These are phyloP conservation scores for Carex arenaria DNA, from an alignment of 202 grass and related monocot genomes.

Conservation along the genomic window DNA sequence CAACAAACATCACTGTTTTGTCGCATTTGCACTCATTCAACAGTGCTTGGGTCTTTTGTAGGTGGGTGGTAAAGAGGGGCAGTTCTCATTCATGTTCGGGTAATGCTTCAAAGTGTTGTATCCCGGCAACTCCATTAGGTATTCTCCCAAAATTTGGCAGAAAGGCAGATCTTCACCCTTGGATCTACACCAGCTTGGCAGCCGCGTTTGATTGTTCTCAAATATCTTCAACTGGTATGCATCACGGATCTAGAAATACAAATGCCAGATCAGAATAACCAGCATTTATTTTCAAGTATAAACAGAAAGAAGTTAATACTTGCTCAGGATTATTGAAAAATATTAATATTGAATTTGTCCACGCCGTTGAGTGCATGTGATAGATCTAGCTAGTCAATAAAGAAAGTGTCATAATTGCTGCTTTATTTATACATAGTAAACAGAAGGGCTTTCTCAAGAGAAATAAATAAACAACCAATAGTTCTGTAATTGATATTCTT, in stretches of 20 bases:
- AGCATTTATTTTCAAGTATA: not conserved
- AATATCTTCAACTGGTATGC: conserved; percentile 97
- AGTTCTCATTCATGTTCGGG: conserved; percentile 88
- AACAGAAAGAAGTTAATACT: not conserved
- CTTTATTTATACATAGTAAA: not conserved
- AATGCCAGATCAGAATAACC: not conserved
- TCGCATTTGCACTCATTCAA: conserved; percentile 26
- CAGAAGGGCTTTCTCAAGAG: not conserved
- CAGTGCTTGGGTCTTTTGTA: conserved; percentile 57
- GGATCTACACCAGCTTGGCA: conserved; percentile 74
- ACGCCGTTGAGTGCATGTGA: not conserved
- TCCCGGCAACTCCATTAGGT: conserved; percentile 79
- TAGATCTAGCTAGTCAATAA: not conserved
- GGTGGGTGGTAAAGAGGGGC: conserved; percentile 72
- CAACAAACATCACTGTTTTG: not conserved
- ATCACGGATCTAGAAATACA: conserved; percentile 61
- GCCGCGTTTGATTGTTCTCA: conserved; percentile 43
- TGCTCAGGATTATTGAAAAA: conserved; percentile 7
- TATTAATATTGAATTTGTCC: not conserved
- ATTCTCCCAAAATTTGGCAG: conserved; percentile 92
- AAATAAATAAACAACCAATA: not conserved
- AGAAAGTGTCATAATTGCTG: not conserved
- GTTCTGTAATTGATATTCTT: not conserved
- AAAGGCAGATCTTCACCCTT: conserved; percentile 55
- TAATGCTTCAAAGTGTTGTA: conserved; percentile 86